Base-by-base conservation (phyloP, 2,329 filamentous ascomycete genomes). In the Penicillium sp. region DNA sequence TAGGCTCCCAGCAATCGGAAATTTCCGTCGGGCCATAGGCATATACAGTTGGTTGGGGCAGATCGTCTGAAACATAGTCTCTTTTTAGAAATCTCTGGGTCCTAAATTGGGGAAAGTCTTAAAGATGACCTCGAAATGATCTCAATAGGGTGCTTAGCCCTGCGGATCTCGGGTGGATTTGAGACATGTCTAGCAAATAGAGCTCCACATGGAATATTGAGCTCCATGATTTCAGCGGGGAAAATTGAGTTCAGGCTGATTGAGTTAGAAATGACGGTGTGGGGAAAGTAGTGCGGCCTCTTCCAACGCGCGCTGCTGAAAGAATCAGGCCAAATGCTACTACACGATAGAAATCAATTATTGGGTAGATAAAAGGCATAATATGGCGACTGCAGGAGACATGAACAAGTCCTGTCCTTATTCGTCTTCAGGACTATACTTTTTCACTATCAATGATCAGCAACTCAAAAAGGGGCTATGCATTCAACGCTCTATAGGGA, bases 51-150 rank as follows among this genome's bases (percentile, higher is more conserved):
- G 21, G 19, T 39, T 53, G 43, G 46, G 50, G 41, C 33, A 44
- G 55, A 57, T 57, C 55, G 33, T 54, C 55, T 19, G 55, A 57
- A 54, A 53, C 55, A 57, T 13, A 16, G 31, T n/a, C 37, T 51
- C 39, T 51, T 51, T 48, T 31, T n/a, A 56, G 48, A 51, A n/a
- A n/a, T 41, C 16, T 21, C 37, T 41, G 37, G 37, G 21, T 11
- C 8, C 6, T 19, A 16, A 21, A 21, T 41, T 19, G 10, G 10
- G n/a, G 4, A 21, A 41, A n/a, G 37, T 41, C 37, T 41, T 10
- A n/a, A 16, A 10, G 19, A 5, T 21, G 37, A 41, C 37, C 37
- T 5, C 37, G n/a, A 9, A 9, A 22, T 21, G n/a, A 41, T 41
- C 37, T 41, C 16, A 21, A 41, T 21, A 11, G n/a, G 19, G 37